Conservation (phyloP, 108 stramenopile species). For the Fragilaria radians region DNA sequence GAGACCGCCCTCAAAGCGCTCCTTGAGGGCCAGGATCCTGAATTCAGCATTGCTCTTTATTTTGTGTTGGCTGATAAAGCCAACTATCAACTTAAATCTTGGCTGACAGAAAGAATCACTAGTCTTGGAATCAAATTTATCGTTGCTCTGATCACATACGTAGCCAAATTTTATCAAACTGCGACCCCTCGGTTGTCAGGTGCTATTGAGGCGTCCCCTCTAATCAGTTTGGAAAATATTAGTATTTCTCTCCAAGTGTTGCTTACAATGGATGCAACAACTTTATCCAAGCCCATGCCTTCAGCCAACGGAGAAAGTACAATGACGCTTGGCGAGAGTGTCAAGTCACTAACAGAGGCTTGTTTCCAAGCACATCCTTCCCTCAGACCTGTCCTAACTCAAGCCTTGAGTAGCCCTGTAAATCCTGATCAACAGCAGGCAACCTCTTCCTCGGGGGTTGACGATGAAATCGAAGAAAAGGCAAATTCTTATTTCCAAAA, state of each 20-base stretch:
- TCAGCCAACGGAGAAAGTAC: conserved; percentile 15
- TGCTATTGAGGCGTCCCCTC: conserved; percentile 21
- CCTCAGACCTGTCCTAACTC: conserved; percentile 15
- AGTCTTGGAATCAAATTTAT: conserved; percentile 31
- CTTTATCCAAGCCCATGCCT: conserved; percentile 42
- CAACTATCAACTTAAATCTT: conserved; percentile 64
- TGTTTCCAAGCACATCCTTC: conserved; percentile 48
- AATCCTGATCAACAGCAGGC: conserved; percentile 6
- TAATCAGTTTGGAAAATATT: conserved; percentile 75
- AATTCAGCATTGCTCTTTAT: conserved; percentile 76
- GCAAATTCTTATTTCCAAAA: conserved; percentile 96
- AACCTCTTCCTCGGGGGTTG: conserved; percentile 12
- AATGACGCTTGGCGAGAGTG: conserved; percentile 52
- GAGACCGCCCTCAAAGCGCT: conserved; percentile 57
- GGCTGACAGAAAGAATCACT: conserved; percentile 56
- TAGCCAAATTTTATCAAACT: conserved; percentile 52
- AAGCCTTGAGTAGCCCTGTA: conserved; percentile 2
- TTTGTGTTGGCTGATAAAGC: conserved; percentile 85
- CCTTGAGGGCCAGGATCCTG: conserved; percentile 69
- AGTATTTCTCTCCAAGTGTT: conserved; percentile 49
- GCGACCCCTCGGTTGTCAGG: conserved; percentile 35
- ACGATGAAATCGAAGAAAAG: conserved; percentile 93
- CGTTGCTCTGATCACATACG: conserved; percentile 47
- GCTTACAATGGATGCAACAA: conserved; percentile 37
- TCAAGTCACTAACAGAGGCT: conserved; percentile 61